Evolutionary conservation across 2,329 filamentous ascomycete species (phyloP), one percentile per base, ranked within the genome.

Genomic region (Didymella arachidicola): DNA sequence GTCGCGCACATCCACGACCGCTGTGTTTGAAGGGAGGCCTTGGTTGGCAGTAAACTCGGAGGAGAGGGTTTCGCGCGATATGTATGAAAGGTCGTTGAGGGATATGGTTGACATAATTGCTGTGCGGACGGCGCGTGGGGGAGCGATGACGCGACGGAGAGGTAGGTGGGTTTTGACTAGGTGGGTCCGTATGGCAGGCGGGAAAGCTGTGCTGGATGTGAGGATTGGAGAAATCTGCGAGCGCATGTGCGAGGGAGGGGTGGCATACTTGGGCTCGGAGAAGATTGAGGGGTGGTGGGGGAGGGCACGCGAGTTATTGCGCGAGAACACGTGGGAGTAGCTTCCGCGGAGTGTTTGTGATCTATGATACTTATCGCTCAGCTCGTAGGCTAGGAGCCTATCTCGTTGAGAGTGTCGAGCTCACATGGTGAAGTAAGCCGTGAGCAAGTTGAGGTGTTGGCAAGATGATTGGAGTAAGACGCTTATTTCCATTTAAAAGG

Each of bases 1-100:
- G 76, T 97, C 95, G 57, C 95, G 88, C 7, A 98, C 95, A 76
- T 98, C 95, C 58, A 98, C 85, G 36, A 98, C 82, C 10, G 91
- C 91, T 57, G 93, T 83, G 55, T 64, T 55, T 16, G 34, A 30
- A 58, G 57, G 72, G 38, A 55, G 66, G 49, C 53, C 66, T 69
- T 19, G 54, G 69, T 77, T 67, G 25, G 48, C 30, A 25, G 88
- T 47, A 34, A 71, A 49, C 6, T 61, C 56, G 14, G 29, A 79
- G 0, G 90, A 87, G 51, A 96, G 87, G n/a, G 83, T 79, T 63
- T 89, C 82, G 62, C 74, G 87, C 10, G 85, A 84, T 68, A 96
- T 88, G 73, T 86, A 87, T 67, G 84, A 80, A 32, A 96, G 83
- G 44, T 79, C 83, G 38, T 85, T 81, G 53, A 93, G 82, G 7